These are phyloP conservation scores for Claviceps sp. DNA, from an alignment of 2,329 filamentous ascomycete species.

Conservation along the genomic window DNA sequence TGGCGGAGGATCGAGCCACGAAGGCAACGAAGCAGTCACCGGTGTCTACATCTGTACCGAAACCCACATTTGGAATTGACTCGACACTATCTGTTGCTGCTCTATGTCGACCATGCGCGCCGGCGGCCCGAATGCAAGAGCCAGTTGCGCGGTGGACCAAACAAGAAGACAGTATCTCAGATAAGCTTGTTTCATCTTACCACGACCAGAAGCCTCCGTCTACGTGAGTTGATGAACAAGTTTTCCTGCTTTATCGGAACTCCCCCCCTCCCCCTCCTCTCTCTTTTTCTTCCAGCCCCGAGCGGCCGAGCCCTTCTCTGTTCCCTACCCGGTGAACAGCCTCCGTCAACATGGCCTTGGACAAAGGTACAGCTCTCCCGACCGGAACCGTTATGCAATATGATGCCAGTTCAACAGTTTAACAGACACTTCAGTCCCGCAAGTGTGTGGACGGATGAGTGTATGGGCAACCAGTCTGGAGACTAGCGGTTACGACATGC, in stretches of 20 bases:
- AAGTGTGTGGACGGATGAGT: background rate
- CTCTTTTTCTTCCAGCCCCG: background rate
- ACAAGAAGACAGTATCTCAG: background rate
- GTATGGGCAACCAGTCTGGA: background rate
- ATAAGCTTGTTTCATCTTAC: background rate
- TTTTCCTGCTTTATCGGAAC: background rate
- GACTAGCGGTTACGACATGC: background rate
- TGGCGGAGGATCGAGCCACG: slow-evolving; percentile 5
- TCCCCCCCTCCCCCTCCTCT: background rate
- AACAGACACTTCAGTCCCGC: background rate
- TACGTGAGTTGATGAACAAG: slow-evolving; percentile 2
- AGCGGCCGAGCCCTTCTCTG: background rate
- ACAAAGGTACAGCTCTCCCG: background rate
- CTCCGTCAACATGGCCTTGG: no score
- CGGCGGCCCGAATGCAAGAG: background rate
- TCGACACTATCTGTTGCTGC: background rate
- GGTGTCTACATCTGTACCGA: background rate
- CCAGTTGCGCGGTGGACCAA: slow-evolving; percentile 1
- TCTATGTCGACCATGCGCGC: background rate
- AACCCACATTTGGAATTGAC: background rate
- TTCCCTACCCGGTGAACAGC: no score
- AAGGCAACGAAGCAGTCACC: slow-evolving; percentile 3
- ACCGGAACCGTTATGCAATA: background rate
- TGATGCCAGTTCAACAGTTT: background rate
- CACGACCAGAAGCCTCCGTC: slow-evolving; percentile 1